A percentile compares a stretch with the other conserved stretches of the same genome.
phyloP scores from a whole-genome alignment of 2,329 filamentous ascomycete species.

The Pseudogymnoascus sp. region DNA sequence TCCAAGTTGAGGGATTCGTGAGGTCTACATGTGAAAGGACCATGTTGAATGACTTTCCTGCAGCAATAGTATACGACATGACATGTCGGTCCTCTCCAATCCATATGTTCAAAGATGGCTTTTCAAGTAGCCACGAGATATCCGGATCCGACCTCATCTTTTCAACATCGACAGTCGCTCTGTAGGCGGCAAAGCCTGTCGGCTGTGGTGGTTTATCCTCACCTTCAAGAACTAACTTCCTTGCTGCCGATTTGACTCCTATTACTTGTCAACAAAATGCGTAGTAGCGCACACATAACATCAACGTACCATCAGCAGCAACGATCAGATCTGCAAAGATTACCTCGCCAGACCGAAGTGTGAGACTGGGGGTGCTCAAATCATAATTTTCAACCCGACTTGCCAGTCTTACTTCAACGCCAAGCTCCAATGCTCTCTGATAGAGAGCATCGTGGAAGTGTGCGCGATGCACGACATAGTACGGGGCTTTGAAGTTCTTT shows the following conservation, averaged over 20 bases:
- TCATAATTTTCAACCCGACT: slow-evolving; percentile 22
- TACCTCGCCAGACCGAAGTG: slow-evolving; percentile 20
- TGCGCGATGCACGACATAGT: slow-evolving; percentile 30
- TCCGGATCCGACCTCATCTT: slow-evolving; percentile 32
- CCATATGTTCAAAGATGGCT: slow-evolving; percentile 32
- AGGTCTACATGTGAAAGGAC: slow-evolving; percentile 37
- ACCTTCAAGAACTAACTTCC: slow-evolving; percentile 13
- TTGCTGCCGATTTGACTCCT: slow-evolving; percentile 29
- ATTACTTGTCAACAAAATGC: background rate
- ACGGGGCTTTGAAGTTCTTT: slow-evolving; percentile 25
- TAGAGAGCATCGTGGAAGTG: slow-evolving; percentile 28
- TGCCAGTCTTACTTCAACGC: slow-evolving; percentile 21
- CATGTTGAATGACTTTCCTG: slow-evolving; percentile 39
- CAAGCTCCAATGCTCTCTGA: slow-evolving; percentile 22
- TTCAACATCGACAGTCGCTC: slow-evolving; percentile 33
- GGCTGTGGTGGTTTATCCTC: slow-evolving; percentile 26
- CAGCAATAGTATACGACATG: slow-evolving; percentile 39
- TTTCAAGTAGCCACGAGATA: slow-evolving; percentile 33
- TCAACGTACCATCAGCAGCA: slow-evolving; percentile 30
- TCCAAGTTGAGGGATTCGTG: slow-evolving; percentile 29
- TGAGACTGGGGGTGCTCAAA: slow-evolving; percentile 18
- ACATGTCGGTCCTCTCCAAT: slow-evolving; percentile 37
- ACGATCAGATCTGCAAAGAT: slow-evolving; percentile 29
- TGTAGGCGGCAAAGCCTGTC: slow-evolving; percentile 37
- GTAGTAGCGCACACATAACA: background rate